Percentiles rank a stretch among this genome's conserved stretches.
These are phyloP conservation scores for Sisymbrium irio DNA, from an alignment of 345 rosid genomes.

Conservation along the genomic window DNA sequence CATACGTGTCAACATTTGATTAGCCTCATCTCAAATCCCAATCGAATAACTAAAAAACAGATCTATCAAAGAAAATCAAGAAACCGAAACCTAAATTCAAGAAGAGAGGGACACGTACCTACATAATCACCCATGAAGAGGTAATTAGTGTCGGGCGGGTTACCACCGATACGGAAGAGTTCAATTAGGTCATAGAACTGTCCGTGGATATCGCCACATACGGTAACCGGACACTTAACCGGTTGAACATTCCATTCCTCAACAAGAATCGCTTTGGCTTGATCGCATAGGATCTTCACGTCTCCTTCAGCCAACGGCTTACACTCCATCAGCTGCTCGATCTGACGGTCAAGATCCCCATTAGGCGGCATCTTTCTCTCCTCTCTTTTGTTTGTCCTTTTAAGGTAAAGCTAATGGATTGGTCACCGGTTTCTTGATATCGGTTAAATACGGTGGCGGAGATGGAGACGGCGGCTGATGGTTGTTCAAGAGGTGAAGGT, in stretches of 20 bases:
- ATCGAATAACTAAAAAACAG: background rate
- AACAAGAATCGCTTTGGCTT: constrained; percentile 91
- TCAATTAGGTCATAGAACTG: constrained; percentile 97
- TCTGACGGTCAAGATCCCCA: constrained; percentile 97
- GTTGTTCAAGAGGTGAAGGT: background rate
- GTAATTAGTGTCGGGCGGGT: constrained; percentile 93
- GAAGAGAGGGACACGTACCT: constrained; percentile 47
- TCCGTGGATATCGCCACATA: constrained; percentile 98
- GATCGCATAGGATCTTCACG: constrained; percentile 94
- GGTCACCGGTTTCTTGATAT: too few species aligned
- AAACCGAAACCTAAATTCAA: background rate
- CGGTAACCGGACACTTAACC: constrained; percentile 98
- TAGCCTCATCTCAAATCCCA: background rate
- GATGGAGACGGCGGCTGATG: background rate
- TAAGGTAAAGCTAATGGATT: background rate
- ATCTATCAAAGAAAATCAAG: background rate
- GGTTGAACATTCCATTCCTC: constrained; percentile 99
- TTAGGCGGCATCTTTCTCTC: constrained; percentile 69
- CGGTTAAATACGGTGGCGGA: background rate
- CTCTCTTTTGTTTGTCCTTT: too few species aligned
- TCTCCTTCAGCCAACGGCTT: constrained; percentile 85
- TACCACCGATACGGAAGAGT: constrained; percentile 96
- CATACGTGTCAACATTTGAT: background rate
- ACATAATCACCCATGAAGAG: constrained; percentile 99
- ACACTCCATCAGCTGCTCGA: constrained; percentile 98